Conservation (phyloP, 495 filamentous ascomycete genomes). For the Hypoxylon cercidicola region DNA sequence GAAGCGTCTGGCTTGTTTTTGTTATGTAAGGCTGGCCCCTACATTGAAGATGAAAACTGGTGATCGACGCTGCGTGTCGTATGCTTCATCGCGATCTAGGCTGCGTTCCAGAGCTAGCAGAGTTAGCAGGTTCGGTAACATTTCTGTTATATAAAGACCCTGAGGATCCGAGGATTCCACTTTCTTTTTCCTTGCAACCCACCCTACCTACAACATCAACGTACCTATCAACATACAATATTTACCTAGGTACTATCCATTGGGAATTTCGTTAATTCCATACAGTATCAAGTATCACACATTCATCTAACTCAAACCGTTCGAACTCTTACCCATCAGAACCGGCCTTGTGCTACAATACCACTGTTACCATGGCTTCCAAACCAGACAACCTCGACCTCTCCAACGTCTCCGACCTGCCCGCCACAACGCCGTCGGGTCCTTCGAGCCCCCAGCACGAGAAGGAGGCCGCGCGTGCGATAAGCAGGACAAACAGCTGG, state of each 20-base stretch:
- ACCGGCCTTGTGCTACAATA: neutral
- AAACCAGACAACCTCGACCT: conserved; percentile 5
- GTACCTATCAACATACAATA: neutral
- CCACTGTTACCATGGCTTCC: conserved; percentile 12
- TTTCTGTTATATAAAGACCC: conserved; percentile 12
- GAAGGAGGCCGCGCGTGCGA: conserved; percentile 49
- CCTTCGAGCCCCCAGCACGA: conserved; percentile 38
- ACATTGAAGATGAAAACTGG: conserved; percentile 9
- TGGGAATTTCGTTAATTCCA: neutral
- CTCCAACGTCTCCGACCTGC: conserved; percentile 29
- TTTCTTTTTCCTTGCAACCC: neutral
- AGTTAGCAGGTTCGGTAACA: conserved; percentile 12
- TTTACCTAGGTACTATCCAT: neutral
- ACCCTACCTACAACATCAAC: neutral
- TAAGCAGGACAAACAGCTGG: conserved; percentile 52
- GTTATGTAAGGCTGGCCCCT: conserved; percentile 2
- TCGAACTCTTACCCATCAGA: neutral
- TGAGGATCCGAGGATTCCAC: conserved; percentile 4
- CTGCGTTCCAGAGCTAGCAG: conserved; percentile 3
- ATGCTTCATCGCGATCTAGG: conserved; percentile 41
- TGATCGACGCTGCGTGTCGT: conserved; percentile 37
- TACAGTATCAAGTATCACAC: conserved; percentile 13
- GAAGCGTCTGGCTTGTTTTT: neutral
- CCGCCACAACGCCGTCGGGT: conserved; percentile 13
- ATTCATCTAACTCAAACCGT: neutral